Evolutionary conservation across 192 early-diverging fungal genomes (phyloP).

Genomic region (Gaertneriomyces semiglobifer): DNA sequence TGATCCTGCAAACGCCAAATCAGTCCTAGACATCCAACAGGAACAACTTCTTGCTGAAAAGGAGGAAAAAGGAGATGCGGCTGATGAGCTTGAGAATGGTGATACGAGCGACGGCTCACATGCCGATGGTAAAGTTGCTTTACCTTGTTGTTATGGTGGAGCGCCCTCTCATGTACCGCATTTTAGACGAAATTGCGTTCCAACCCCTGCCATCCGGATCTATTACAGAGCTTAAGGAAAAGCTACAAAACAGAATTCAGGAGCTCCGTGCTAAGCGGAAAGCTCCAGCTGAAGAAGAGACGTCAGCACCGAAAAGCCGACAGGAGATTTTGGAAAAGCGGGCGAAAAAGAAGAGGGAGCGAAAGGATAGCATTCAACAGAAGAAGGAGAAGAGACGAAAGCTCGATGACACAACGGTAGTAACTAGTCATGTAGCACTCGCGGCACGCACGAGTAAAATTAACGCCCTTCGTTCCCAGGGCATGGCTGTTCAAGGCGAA

Average conservation of each 20-base stretch:
- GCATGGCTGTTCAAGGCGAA: conserved; percentile 7
- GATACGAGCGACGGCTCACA: conserved; percentile 15
- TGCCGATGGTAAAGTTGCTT: not conserved
- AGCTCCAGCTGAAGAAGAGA: conserved; percentile 42
- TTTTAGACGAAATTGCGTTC: conserved; percentile 1
- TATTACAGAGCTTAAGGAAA: conserved; percentile 56
- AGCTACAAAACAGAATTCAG: conserved; percentile 63
- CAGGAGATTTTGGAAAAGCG: conserved; percentile 77
- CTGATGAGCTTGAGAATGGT: conserved; percentile 33
- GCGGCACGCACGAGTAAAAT: no score
- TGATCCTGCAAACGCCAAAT: conserved; percentile 39
- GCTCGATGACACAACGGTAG: conserved; percentile 28
- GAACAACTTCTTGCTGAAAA: conserved; percentile 45
- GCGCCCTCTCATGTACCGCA: not conserved
- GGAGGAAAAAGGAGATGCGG: conserved; percentile 38
- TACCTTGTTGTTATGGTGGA: not conserved
- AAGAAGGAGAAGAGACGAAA: conserved; percentile 55
- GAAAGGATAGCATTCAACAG: conserved; percentile 57
- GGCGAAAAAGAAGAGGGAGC: conserved; percentile 54
- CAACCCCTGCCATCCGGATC: conserved; percentile 43
- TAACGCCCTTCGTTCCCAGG: not conserved
- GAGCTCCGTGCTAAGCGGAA: conserved; percentile 60
- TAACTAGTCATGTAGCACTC: not conserved
- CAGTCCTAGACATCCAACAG: conserved; percentile 64
- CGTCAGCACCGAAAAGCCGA: conserved; percentile 43